A percentile compares a stretch with the other conserved stretches of the same genome.
Evolutionary conservation across 768 basidiomycete species (phyloP).

Genomic region (Auriscalpium orientale): DNA sequence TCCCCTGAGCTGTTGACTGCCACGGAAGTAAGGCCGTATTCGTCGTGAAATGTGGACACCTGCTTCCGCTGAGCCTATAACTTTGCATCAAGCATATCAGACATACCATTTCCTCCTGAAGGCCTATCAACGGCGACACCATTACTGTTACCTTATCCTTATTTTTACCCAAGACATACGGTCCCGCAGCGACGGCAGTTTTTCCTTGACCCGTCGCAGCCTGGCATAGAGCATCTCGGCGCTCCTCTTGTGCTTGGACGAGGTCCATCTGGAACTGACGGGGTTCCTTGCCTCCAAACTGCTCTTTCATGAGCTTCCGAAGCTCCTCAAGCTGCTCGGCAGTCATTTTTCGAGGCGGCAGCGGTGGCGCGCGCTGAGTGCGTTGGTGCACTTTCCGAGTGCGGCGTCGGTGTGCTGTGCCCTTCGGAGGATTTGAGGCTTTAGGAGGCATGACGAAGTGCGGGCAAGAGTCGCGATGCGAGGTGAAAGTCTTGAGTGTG

Average conservation of each 20-base stretch:
- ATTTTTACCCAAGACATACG: constrained; percentile 21
- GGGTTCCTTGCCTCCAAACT: constrained; percentile 16
- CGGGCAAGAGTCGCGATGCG: background rate
- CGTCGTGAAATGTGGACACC: constrained; percentile 24
- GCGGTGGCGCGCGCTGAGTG: background rate
- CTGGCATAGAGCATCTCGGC: constrained; percentile 28
- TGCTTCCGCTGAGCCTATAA: background rate
- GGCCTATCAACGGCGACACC: constrained; percentile 31
- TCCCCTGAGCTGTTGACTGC: constrained; percentile 28
- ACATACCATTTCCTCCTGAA: constrained; percentile 31
- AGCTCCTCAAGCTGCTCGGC: constrained; percentile 10
- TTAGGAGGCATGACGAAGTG: background rate
- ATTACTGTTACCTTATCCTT: constrained; percentile 28
- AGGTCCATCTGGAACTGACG: constrained; percentile 24
- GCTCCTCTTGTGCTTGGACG: constrained; percentile 23
- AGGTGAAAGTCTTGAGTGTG: no score
- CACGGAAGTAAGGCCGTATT: constrained; percentile 24
- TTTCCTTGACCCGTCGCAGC: constrained; percentile 31
- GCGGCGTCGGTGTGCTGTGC: background rate
- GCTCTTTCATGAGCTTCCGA: constrained; percentile 8
- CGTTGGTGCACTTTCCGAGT: background rate
- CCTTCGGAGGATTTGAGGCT: background rate
- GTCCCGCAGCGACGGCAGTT: constrained; percentile 32
- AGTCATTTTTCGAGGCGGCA: background rate
- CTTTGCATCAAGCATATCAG: background rate